Evolutionary conservation across 495 filamentous ascomycete species (phyloP).

Genomic region (Neurospora sp.): DNA sequence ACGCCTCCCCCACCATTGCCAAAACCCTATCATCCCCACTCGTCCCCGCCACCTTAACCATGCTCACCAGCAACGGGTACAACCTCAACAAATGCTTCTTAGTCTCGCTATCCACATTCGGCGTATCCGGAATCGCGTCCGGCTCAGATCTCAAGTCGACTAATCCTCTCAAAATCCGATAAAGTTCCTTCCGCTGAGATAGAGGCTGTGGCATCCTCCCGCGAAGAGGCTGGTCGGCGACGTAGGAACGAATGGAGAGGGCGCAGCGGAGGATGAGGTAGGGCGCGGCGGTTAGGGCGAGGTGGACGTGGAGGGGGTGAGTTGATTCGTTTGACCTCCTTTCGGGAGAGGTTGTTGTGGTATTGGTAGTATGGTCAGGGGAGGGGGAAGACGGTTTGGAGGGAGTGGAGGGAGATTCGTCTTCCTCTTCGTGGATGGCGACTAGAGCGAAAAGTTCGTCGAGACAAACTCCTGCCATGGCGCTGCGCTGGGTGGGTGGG

Average conservation of each 20-base stretch:
- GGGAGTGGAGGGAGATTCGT: neutral
- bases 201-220: conserved; percentile 88
- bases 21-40: conserved; percentile 53
- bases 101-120: conserved; percentile 41
- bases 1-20: conserved; percentile 43
- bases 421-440: conserved; percentile 29
- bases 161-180: conserved; percentile 56
- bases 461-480: conserved; percentile 70
- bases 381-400: conserved; percentile 16
- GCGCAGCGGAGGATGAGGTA: conserved; percentile 77
- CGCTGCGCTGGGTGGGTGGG: conserved; percentile 49
- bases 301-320: conserved; percentile 35
- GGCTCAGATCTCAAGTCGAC: conserved; percentile 59
- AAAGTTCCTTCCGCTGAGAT: conserved; percentile 65
- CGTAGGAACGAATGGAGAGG: conserved; percentile 68
- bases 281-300: conserved; percentile 70
- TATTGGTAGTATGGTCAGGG: conserved; percentile 17
- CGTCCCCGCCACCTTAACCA: conserved; percentile 55
- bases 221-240: conserved; percentile 84
- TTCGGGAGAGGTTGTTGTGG: conserved; percentile 4
- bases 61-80: conserved; percentile 69
- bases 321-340: conserved; percentile 2
- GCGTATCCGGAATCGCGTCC: conserved; percentile 56
- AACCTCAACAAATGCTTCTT: conserved; percentile 69
- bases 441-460: conserved; percentile 74